Evolutionary conservation across 768 basidiomycete species (phyloP), one percentile per base, ranked within the genome.

Genomic region (Termitomyces bulborhizus): DNA sequence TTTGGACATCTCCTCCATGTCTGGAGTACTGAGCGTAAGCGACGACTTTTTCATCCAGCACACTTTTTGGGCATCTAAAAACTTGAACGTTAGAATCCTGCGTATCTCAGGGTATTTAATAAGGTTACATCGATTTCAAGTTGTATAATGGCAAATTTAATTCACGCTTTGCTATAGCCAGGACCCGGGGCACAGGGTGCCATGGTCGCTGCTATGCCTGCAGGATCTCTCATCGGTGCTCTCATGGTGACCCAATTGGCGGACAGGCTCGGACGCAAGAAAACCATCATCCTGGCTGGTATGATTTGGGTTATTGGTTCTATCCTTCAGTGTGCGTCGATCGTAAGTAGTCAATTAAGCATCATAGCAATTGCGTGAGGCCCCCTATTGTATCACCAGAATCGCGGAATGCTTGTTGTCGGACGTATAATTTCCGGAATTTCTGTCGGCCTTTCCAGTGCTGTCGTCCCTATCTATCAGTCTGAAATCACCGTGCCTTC

Each of bases 1-100:
- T 67, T 66, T 90, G 73, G 88, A 90, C 75, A 88, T 90, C 64
- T 86, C 86, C 63, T 89, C 86, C 65, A 89, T 89, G 87, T 86
- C 87, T 49, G 86, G 84, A 7, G 85, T 89, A 50, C 69, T 89
- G 60, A 85, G 66, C 53, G 81, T 83, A 60, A 57, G 72, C 65
- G 34, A 15, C 4, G 13, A 32, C 7, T 27, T 26, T 2, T 12
- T 34, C 8, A 3, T 42, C 45, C 3, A 12, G 18, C 1, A 15
- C 4, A 31, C n/a, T 15, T 52, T 52, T 45, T 53, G 11, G 39
- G 11, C 40, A 15, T 26, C 21, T 18, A 27, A 44, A 16, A 2
- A 9, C 1, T 7, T 31, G 6, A 24, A 24, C 15, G 5, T 31
- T 50, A 77, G 75, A 79, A 77, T 54, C 61, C 68, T 15, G 60